Conservation (phyloP, 2,329 filamentous ascomycete species). For the Ilyonectria robusta region DNA sequence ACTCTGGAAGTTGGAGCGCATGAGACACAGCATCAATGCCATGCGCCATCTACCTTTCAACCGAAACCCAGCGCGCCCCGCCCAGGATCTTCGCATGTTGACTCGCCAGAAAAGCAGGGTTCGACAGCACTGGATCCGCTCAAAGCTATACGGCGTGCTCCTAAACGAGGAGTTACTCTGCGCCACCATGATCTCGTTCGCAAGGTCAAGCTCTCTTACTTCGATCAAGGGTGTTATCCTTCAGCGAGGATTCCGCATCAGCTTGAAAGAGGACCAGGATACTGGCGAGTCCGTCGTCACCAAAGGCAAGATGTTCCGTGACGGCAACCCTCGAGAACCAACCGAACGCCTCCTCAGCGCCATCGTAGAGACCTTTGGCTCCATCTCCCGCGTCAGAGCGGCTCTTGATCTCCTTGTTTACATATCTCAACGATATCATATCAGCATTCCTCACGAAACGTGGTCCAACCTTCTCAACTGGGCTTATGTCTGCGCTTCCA, state of each 20-base stretch:
- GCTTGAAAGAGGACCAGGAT: slow-evolving; percentile 35
- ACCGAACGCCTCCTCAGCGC: slow-evolving; percentile 71
- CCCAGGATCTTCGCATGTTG: slow-evolving; percentile 47
- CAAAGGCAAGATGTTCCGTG: slow-evolving; percentile 57
- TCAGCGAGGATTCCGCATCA: slow-evolving; percentile 50
- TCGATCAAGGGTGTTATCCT: slow-evolving; percentile 54
- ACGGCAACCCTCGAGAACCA: slow-evolving; percentile 70
- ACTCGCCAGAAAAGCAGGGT: slow-evolving; percentile 47
- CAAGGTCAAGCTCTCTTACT: slow-evolving; percentile 54
- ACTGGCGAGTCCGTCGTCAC: slow-evolving; percentile 44
- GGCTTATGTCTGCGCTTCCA: slow-evolving; percentile 70
- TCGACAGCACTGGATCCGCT: slow-evolving; percentile 48
- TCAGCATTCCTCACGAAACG: slow-evolving; percentile 68
- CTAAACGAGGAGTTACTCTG: slow-evolving; percentile 59
- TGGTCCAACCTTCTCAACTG: slow-evolving; percentile 80
- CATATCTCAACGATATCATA: slow-evolving; percentile 70
- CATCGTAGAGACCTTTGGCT: slow-evolving; percentile 78
- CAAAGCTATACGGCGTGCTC: slow-evolving; percentile 45
- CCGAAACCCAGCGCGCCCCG: slow-evolving; percentile 39
- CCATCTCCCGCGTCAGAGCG: slow-evolving; percentile 72
- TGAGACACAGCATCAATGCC: slow-evolving; percentile 50
- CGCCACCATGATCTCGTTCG: slow-evolving; percentile 58
- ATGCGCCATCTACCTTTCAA: slow-evolving; percentile 50
- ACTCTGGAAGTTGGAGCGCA: slow-evolving; percentile 48
- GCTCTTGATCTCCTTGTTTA: slow-evolving; percentile 74